Conservation (phyloP, 345 rosid genomes). For the Firmiana major region DNA sequence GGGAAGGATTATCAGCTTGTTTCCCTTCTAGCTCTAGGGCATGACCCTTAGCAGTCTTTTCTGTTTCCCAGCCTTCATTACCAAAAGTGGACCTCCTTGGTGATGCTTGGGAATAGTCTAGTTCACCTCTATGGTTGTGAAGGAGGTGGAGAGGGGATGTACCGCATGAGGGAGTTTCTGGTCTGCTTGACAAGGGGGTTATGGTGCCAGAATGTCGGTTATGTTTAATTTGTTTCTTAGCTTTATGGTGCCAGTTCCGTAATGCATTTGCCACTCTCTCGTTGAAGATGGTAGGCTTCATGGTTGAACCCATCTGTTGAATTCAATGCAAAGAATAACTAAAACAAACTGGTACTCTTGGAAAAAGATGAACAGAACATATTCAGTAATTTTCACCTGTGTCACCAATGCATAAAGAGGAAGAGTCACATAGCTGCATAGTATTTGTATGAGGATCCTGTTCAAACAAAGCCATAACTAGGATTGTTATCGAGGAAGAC, state of each 20-base stretch:
- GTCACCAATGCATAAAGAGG: conserved; percentile 90
- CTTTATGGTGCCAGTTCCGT: conserved; percentile 67
- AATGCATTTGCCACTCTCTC: conserved; percentile 66
- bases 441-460: conserved; percentile 71
- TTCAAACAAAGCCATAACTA: neutral
- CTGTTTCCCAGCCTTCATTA: neutral
- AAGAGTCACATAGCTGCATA: conserved; percentile 79
- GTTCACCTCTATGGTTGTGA: neutral
- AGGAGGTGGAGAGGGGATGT: neutral
- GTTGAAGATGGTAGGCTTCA: conserved; percentile 86
- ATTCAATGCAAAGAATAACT: neutral
- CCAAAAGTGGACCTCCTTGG: neutral
- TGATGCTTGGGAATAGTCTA: neutral
- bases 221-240: conserved; percentile 63
- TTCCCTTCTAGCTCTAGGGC: neutral
- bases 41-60: too few relatives aligned
- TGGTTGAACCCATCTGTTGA: conserved; percentile 80
- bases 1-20: neutral
- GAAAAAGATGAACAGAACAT: neutral
- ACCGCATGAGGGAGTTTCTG: conserved; percentile 50
- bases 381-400: conserved; percentile 31
- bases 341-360: neutral
- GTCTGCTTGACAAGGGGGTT: conserved; percentile 57
- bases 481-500: neutral
- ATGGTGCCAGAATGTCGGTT: conserved; percentile 35